These are phyloP conservation scores for cucumber (Cucumis sativus) DNA, from an alignment of 306 rosid species.

Conservation along the genomic window DNA sequence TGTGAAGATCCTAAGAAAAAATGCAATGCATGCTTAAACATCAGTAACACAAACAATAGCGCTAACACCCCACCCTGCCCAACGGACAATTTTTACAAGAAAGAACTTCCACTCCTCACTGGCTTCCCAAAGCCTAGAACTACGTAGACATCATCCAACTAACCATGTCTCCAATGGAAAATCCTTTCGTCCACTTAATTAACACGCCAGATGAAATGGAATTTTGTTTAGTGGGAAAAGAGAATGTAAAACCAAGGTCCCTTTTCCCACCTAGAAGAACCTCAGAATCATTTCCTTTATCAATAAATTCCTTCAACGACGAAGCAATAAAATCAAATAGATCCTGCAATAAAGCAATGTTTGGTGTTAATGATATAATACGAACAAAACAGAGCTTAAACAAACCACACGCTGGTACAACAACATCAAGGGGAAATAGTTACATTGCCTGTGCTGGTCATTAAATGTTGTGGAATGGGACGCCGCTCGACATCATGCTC, in stretches of 20 bases:
- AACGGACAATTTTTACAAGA: neutral
- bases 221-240: conserved; percentile 78
- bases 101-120: neutral
- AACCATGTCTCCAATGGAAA: conserved; percentile 56
- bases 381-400: neutral
- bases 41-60: neutral
- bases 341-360: conserved; percentile 31
- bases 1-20: neutral
- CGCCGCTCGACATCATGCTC: conserved; percentile 50
- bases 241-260: conserved; percentile 89
- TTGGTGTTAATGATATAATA: neutral
- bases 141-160: conserved; percentile 7
- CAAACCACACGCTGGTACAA: neutral
- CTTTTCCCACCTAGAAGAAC: conserved; percentile 30
- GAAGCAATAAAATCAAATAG: conserved; percentile 81
- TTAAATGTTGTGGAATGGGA: conserved; percentile 53
- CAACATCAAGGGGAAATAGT: conserved; percentile 10
- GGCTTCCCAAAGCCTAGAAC: conserved; percentile 4
- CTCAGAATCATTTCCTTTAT: conserved; percentile 41
- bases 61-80: neutral
- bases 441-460: conserved; percentile 79
- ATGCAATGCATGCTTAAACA: neutral
- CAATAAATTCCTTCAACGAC: conserved; percentile 56
- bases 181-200: conserved; percentile 91
- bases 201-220: conserved; percentile 69